Evolutionary conservation across 441 rosid genomes (phyloP), one percentile per base, ranked within the genome.

Genomic region (Aquilaria agallochum): DNA sequence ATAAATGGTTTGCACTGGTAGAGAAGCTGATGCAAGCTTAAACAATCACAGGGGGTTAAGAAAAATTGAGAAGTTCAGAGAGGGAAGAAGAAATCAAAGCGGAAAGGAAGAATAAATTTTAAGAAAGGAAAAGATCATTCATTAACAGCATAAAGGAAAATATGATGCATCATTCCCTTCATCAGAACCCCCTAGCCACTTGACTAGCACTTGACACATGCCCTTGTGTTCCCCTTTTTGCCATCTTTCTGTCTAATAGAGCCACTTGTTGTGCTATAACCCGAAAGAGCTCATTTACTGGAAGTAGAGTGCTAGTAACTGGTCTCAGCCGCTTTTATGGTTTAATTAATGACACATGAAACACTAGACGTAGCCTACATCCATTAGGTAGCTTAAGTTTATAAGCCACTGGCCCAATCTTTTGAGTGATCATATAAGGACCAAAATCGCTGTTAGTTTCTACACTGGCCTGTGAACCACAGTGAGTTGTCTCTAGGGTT

Each of bases 321-420:
- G 48, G 48, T 11, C 11, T 11, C 48, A 5, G 0, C 48, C 48
- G 1, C 11, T 5, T 11, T 5, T 45, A 11, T 11, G 7, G 5
- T 15, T 66, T 66, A 0, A 66, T 20, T 6, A 32, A 48, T 0
- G 59, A 59, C 7, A 67, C 59, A 51, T 67, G 64, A 27, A 67
- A 58, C 0, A 52, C 44, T 9, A 15, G 46, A 7, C 59, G 70
- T 0, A 67, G 31, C 10, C 7, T 5, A 4, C 32, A 20, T 5
- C 2, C 15, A 0, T 8, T 10, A 7, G 64, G 70, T 0, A 67
- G 31, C 2, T 20, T 1, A 1, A 67, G n/a, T 0, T 30, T 42
- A 4, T 67, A 67, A 1, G 64, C 58, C 1, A 59, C 70, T 0
- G 0, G 6, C 0, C 70, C 59, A 5, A 52, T 10, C 5, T 15